Evolutionary conservation across 2,329 filamentous ascomycete genomes (phyloP).

Genomic region (Cladophialophora immunda): DNA sequence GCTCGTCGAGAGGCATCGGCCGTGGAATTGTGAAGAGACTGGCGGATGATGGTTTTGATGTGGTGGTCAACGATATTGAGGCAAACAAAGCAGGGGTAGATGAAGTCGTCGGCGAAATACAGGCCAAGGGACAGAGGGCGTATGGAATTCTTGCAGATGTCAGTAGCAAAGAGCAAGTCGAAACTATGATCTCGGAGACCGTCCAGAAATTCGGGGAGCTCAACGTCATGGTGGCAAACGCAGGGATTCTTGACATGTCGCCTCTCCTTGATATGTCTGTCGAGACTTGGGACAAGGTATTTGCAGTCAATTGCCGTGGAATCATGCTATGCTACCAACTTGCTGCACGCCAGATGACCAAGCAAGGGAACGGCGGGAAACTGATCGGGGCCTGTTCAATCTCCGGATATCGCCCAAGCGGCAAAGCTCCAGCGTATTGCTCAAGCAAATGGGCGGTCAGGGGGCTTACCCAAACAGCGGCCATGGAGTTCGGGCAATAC

Average conservation of each 20-base stretch:
- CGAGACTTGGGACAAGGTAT: constrained; percentile 65
- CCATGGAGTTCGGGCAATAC: constrained; percentile 70
- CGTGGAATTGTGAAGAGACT: constrained; percentile 61
- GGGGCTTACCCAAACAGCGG: constrained; percentile 70
- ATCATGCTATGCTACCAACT: constrained; percentile 71
- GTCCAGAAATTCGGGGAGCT: constrained; percentile 62
- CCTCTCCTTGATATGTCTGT: constrained; percentile 64
- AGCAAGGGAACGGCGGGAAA: constrained; percentile 61
- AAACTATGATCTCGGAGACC: constrained; percentile 60
- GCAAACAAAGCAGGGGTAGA: constrained; percentile 1
- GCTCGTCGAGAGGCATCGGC: constrained; percentile 67
- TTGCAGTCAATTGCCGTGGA: constrained; percentile 70
- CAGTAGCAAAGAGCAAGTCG: constrained; percentile 61
- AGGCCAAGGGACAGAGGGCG: constrained; percentile 43
- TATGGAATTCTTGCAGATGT: constrained; percentile 68
- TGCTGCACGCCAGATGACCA: constrained; percentile 71
- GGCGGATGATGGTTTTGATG: constrained; percentile 61
- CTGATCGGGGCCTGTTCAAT: constrained; percentile 64
- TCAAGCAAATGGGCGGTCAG: constrained; percentile 73
- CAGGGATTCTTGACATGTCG: constrained; percentile 67
- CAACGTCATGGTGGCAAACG: constrained; percentile 67
- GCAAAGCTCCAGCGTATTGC: constrained; percentile 67
- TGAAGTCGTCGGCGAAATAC: constrained; percentile 13
- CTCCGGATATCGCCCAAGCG: constrained; percentile 63
- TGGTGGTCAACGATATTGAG: constrained; percentile 42